Conservation (phyloP, 2,329 filamentous ascomycete species). For the Diaporthe citri region DNA sequence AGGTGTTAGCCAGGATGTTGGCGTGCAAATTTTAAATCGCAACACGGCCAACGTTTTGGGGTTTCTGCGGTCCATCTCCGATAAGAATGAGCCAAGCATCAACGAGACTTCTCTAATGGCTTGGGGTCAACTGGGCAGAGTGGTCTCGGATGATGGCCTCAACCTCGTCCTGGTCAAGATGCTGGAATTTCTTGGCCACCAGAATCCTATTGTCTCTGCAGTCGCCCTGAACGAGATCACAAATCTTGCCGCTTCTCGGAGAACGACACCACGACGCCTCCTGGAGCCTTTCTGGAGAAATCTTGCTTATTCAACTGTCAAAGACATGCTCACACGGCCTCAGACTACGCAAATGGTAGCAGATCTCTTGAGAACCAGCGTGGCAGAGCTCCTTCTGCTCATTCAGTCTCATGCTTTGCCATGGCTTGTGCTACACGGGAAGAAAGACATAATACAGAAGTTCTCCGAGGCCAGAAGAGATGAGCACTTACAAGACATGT, state of each 20-base stretch:
- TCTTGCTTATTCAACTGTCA: conserved; percentile 84
- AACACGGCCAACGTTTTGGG: conserved; percentile 80
- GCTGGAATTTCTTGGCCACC: conserved; percentile 87
- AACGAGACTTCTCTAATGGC: conserved; percentile 89
- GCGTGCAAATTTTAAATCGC: conserved; percentile 58
- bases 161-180: conserved; percentile 88
- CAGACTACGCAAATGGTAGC: conserved; percentile 85
- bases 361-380: conserved; percentile 81
- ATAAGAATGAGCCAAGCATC: conserved; percentile 74
- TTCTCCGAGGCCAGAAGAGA: conserved; percentile 85
- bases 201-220: conserved; percentile 82
- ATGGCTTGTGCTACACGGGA: conserved; percentile 84
- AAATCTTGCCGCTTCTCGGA: conserved; percentile 75
- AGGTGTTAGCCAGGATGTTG: conserved; percentile 18
- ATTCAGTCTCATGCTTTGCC: conserved; percentile 88
- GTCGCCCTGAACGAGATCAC: conserved; percentile 87
- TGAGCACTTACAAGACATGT: conserved; percentile 68
- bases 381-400: conserved; percentile 79
- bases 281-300: conserved; percentile 92
- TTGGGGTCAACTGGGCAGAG: conserved; percentile 85
- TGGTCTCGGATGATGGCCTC: conserved; percentile 84
- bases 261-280: conserved; percentile 74
- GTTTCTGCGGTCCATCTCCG: conserved; percentile 78
- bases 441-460: conserved; percentile 81
- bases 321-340: conserved; percentile 84